Evolutionary conservation across 352 stramenopile genomes (phyloP).

Genomic region (Plasmopara halstedii): DNA sequence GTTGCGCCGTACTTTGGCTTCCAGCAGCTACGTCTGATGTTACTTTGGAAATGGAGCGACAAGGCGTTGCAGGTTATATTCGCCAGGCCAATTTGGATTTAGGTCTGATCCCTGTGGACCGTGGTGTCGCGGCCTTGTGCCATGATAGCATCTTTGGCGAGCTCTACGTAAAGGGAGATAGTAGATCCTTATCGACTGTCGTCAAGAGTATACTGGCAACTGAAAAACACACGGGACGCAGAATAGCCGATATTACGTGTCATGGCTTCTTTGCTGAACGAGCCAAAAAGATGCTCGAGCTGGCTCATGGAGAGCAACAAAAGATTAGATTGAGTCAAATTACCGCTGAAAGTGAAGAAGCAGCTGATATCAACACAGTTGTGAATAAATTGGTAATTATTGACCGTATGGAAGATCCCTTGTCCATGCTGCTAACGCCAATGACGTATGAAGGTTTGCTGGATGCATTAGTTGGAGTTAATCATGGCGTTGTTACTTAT

Average conservation of each 20-base stretch:
- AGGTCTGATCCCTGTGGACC: slow-evolving; percentile 52
- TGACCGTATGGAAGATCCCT: slow-evolving; percentile 69
- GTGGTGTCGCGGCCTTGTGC: slow-evolving; percentile 46
- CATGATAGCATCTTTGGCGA: slow-evolving; percentile 60
- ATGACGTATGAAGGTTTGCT: slow-evolving; percentile 82
- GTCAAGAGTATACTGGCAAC: slow-evolving; percentile 56
- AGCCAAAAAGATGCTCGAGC: slow-evolving; percentile 56
- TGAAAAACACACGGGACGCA: slow-evolving; percentile 31
- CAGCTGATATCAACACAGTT: neutral
- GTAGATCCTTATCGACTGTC: slow-evolving; percentile 49
- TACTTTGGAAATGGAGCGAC: slow-evolving; percentile 64
- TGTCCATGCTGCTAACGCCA: slow-evolving; percentile 75
- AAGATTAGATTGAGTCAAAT: slow-evolving; percentile 19
- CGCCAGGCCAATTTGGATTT: slow-evolving; percentile 45
- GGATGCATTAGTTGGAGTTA: slow-evolving; percentile 60
- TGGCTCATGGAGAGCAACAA: slow-evolving; percentile 37
- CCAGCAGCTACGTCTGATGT: slow-evolving; percentile 47
- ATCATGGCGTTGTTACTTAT: slow-evolving; percentile 65
- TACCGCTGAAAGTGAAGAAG: slow-evolving; percentile 1
- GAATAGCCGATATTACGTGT: slow-evolving; percentile 34
- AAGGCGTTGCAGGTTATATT: slow-evolving; percentile 51
- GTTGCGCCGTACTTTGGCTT: slow-evolving; percentile 54
- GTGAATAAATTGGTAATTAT: slow-evolving; percentile 64
- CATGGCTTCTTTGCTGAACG: slow-evolving; percentile 44
- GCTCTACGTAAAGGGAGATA: slow-evolving; percentile 60